Evolutionary conservation across 2,329 filamentous ascomycete genomes (phyloP), one percentile per base, ranked within the genome.

Genomic region (Sphaerostilbella broomeana): DNA sequence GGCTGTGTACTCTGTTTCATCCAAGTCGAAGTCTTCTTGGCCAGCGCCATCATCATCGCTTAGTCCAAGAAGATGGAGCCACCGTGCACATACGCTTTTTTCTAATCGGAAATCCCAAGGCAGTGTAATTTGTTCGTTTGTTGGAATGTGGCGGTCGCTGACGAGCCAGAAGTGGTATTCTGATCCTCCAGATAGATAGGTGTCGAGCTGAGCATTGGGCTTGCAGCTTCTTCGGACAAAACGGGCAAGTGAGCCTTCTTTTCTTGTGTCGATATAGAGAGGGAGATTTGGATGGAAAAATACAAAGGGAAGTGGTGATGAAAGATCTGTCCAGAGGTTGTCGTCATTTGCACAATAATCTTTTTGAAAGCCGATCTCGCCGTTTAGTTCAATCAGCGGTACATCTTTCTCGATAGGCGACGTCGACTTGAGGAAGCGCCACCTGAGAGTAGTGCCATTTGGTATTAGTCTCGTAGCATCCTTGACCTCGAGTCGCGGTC

Each of bases 121-220:
- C 51, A 72, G 75, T 18, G 70, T 86, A 52, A 75, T 77, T 52
- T 79, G 76, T 52, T 80, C 77, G 27, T 72, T 69, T 1, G 78
- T 68, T 12, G 72, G 62, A 40, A 97, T 88, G 25, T 81, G 73
- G 38, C 84, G 76, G 51, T 86, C 86, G 51, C 87, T 88, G 43
- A 95, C 79, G 47, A 95, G 81, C 76, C 90, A 95, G 60, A 97
- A 95, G 56, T 92, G 86, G 55, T 90, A 94, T 48, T 90, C 82
- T 1, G 79, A 81, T 4, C 75, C 73, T 32, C 79, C 81, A 2
- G 86, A 86, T 33, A 95, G 76, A 49, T 88, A 85, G 0, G 89
- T 94, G 57, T 92, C 89, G 52, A 97, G 70, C 21, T 77, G 74
- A n/a, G 92, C 79, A 55, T 97, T 98, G 2, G 92, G 86, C 45